Evolutionary conservation across 169 alveolate species (phyloP), one percentile per base, ranked within the genome.

Genomic region (Plasmodium berghei): DNA sequence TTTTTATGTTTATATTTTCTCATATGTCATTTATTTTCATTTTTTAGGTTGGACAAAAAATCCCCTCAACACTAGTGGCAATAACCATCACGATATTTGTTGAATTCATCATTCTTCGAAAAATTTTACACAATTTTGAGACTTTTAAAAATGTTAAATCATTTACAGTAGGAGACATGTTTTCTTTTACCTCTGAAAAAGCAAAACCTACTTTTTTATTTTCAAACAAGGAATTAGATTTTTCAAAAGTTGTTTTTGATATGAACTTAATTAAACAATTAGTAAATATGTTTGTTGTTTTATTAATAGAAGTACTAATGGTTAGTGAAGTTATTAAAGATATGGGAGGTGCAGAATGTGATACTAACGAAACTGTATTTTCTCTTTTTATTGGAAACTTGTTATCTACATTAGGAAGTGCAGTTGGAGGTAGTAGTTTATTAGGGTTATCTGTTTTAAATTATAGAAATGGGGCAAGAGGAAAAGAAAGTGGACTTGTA

Each of bases 341-440:
- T 54, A 87, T 94, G 62, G 91, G 95, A 12, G 95, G 94, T 8
- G 89, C 55, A 22, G 95, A 92, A 45, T 94, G 94, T 34, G 92
- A 94, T 77, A 90, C 95, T 4, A 94, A 94, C 75, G 94, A 94
- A 64, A 94, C 93, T 16, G 28, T 94, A n/a, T 94, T 94, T 73
- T 93, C 95, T 9, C 94, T 94, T 52, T 94, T 94, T 34, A 72
- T 94, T 59, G 96, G 95, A 8, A 94, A 94, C 52, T 14, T 92
- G 45, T 70, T 94, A 18, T 83, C 94, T 24, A 62, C 95, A 10
- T 74, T 95, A 72, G 80, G 94, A 77, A 95, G 97, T 16, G 94
- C 95, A 55, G 80, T 92, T 52, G 96, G 96, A 14, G 97, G 96
- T 18, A 92, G 96, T 74, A 92, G 96, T 63, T 92, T 93, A 96